Conservation (phyloP, 495 filamentous ascomycete species). For the Penicillium arizonense region DNA sequence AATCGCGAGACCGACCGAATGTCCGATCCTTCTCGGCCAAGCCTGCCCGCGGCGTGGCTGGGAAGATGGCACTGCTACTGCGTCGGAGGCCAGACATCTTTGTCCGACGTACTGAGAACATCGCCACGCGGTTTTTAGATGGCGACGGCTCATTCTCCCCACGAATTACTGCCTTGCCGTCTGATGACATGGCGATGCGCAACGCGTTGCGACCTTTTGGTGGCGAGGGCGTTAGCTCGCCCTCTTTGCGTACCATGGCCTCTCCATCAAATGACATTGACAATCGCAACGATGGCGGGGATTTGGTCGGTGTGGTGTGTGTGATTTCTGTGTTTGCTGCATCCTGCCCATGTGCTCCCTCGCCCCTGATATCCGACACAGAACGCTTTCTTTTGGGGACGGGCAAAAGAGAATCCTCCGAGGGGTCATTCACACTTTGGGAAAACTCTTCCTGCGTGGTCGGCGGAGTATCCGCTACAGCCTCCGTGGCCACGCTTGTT, state of each 20-base stretch:
- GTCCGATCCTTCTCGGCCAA: constrained; percentile 34
- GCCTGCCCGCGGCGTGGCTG: constrained; percentile 29
- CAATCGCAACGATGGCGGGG: constrained; percentile 51
- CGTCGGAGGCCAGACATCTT: constrained; percentile 58
- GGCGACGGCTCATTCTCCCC: constrained; percentile 46
- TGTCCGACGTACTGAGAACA: constrained; percentile 48
- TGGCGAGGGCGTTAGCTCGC: constrained; percentile 67
- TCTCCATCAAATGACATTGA: constrained; percentile 81
- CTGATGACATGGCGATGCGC: constrained; percentile 49
- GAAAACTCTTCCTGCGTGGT: constrained; percentile 21
- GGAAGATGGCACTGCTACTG: constrained; percentile 57
- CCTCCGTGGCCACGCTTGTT: constrained; percentile 38
- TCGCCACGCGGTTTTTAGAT: constrained; percentile 52
- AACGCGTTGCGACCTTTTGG: constrained; percentile 50
- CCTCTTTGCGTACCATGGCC: constrained; percentile 70
- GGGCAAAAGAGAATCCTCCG: constrained; percentile 22
- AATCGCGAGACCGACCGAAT: constrained; percentile 75
- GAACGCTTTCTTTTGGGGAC: constrained; percentile 40
- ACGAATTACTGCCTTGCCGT: constrained; percentile 51
- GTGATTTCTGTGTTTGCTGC: constrained; percentile 13
- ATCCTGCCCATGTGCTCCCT: constrained; percentile 10
- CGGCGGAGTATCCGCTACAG: constrained; percentile 27
- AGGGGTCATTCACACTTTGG: constrained; percentile 11
- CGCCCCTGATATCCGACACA: constrained; percentile 27
- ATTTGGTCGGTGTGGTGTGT: constrained; percentile 28